Base-by-base conservation (phyloP, 768 basidiomycete genomes). In the Amanita phalloides region DNA sequence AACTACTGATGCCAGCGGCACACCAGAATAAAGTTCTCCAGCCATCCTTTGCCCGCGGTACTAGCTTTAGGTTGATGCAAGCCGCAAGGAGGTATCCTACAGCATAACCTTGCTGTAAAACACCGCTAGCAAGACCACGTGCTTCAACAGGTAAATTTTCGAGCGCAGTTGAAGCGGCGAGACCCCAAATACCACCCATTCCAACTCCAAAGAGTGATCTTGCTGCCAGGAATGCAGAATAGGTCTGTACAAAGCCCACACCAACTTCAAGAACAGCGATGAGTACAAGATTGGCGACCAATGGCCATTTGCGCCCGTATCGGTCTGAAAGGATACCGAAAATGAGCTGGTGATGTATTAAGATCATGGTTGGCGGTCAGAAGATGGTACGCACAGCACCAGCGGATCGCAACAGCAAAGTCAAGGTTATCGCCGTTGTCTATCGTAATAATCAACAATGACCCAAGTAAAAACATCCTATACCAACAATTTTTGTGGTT, bases 281-380 rank as follows among this genome's bases (percentile, higher is more conserved):
- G 44, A 93, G 61, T 23, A 90, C 42, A 20, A 94, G 73, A 63
- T 92, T 93, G 56, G 59, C 56, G 26, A 95, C 80, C 4, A 94
- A 73, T 3, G 92, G 92, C 92, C 92, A 98, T 73, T 94, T 95
- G 26, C 94, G 78, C 3, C 94, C 94, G 63, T 73, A 95, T 3
- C 94, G 80, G 64, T 96, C 94, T 1, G 86, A 87, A n/a, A 85
- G 59, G 41, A 92, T 63, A 43, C 91, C 92, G 57, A 95, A 93
- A 57, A 92, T 68, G 45, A 91, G 58, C 72, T 74, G 10, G 32
- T 3, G 54, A 20, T 36, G 47, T 49, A 21, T 17, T 7, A n/a
- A 46, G 6, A 39, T 49, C 21, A 13, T 28, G 17, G 9, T 10
- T 11, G 21, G 3, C 32, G 33, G 49, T 45, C 33, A 47, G 38